Conservation (phyloP, 768 basidiomycete genomes). For the Boletellus sp. region DNA sequence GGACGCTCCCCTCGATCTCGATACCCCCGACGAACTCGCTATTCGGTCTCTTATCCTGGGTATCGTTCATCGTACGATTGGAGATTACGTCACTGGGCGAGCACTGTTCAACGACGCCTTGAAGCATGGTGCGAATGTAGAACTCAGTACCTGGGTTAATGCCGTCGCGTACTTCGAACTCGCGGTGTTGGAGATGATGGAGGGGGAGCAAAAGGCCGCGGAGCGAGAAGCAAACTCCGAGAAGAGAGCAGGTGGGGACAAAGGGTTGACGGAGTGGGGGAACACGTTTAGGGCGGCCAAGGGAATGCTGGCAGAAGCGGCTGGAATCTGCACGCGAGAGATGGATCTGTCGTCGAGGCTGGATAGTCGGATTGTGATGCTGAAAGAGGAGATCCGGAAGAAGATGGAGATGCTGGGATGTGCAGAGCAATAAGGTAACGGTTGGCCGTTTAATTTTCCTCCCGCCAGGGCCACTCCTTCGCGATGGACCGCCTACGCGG, state of each 20-base stretch:
- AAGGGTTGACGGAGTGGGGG: constrained; percentile 39
- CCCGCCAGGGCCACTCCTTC: too few species aligned
- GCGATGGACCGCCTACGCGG: too few species aligned
- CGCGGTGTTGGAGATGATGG: constrained; percentile 66
- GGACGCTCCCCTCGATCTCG: constrained; percentile 40
- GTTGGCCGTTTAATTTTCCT: not conserved
- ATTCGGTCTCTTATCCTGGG: constrained; percentile 68
- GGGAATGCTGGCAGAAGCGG: constrained; percentile 50
- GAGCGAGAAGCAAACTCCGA: constrained; percentile 30
- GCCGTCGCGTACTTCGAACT: constrained; percentile 68
- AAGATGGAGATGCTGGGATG: constrained; percentile 51
- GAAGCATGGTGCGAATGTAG: constrained; percentile 35
- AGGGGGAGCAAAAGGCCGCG: constrained; percentile 40
- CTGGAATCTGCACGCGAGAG: constrained; percentile 45
- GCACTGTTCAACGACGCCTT: constrained; percentile 51
- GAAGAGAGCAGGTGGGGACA: constrained; percentile 5
- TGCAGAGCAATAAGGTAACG: constrained; percentile 7
- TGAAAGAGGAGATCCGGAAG: constrained; percentile 62
- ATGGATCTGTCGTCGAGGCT: constrained; percentile 64
- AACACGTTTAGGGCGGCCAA: constrained; percentile 45
- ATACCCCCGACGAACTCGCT: constrained; percentile 69
- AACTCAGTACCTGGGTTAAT: constrained; percentile 64
- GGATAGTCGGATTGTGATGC: constrained; percentile 66
- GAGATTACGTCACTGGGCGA: constrained; percentile 43
- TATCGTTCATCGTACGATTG: constrained; percentile 56